Conservation (phyloP, 129 eudicot species). For the Mikania micrantha region DNA sequence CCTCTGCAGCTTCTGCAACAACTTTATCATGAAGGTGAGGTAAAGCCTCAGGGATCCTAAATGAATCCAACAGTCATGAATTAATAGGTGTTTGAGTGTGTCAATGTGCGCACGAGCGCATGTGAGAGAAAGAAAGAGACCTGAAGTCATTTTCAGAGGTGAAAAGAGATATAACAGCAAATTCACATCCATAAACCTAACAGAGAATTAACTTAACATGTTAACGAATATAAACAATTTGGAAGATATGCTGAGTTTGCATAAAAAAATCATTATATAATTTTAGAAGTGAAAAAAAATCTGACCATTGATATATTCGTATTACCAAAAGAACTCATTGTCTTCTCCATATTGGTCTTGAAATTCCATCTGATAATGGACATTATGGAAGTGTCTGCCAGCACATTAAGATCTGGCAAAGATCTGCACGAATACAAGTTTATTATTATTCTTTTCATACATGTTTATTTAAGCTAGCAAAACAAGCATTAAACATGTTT, state of each 20-base stretch:
- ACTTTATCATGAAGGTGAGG: constrained; percentile 79
- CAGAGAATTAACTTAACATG: constrained; percentile 4
- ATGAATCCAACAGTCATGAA: constrained; percentile 13
- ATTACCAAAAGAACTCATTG: constrained; percentile 59
- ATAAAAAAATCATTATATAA: neutral
- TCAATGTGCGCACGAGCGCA: constrained; percentile 13
- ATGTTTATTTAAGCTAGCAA: neutral
- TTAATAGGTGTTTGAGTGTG: neutral
- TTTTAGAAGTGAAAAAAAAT: constrained; percentile 14
- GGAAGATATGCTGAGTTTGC: constrained; percentile 4
- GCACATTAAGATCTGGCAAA: constrained; percentile 59
- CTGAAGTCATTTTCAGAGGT: constrained; percentile 87
- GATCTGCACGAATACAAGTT: constrained; percentile 48
- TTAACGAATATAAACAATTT: neutral
- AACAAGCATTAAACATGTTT: too few relatives aligned
- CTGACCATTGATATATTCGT: constrained; percentile 77
- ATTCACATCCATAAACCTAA: constrained; percentile 84
- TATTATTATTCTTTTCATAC: neutral
- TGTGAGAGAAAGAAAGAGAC: constrained; percentile 51
- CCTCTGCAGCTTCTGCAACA: constrained; percentile 74
- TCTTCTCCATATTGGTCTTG: constrained; percentile 71
- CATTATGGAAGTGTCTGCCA: constrained; percentile 58
- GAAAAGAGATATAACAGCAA: constrained; percentile 73
- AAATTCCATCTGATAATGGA: constrained; percentile 85
- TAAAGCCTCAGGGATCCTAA: constrained; percentile 66